These are phyloP conservation scores for Pontederia paniculata DNA, from an alignment of 176 grass and related monocot genomes.

Conservation along the genomic window DNA sequence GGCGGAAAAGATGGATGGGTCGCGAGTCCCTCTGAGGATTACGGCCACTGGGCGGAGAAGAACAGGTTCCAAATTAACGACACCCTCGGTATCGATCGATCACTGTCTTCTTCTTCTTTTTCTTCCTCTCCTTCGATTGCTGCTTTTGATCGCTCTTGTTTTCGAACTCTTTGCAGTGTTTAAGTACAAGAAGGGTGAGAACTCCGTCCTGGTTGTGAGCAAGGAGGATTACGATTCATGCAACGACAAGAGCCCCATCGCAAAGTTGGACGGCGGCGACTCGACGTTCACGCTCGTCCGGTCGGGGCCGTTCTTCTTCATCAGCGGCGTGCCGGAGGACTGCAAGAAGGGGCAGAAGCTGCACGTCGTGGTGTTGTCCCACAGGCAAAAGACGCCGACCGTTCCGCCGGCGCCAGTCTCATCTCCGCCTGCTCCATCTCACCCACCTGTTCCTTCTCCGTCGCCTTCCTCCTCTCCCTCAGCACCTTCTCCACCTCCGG, in stretches of 20 bases:
- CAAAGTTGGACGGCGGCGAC: constrained; percentile 34
- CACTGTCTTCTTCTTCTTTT: background rate
- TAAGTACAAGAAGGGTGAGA: constrained; percentile 27
- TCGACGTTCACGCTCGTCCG: constrained; percentile 27
- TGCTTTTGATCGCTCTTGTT: background rate
- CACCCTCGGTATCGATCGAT: constrained; percentile 37
- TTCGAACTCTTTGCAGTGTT: constrained; percentile 35
- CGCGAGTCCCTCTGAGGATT: constrained; percentile 56
- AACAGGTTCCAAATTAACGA: constrained; percentile 73
- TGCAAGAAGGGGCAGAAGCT: constrained; percentile 41
- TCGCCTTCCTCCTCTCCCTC: background rate
- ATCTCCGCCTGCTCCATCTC: background rate
- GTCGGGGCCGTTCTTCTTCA: constrained; percentile 58
- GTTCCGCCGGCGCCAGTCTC: background rate
- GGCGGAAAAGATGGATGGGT: constrained; percentile 74
- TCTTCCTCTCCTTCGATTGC: background rate
- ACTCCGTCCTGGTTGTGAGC: constrained; percentile 53
- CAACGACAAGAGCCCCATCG: constrained; percentile 30
- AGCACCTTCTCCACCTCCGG: background rate
- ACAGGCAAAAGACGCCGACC: constrained; percentile 9
- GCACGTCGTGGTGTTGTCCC: constrained; percentile 47
- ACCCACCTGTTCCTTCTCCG: background rate
- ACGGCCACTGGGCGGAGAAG: constrained; percentile 56
- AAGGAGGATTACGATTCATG: constrained; percentile 50
- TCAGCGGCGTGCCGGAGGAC: constrained; percentile 34